A percentile compares a stretch with the other conserved stretches of the same genome.
These are phyloP conservation scores for Paraphoma chrysanthemicola DNA, from an alignment of 2,329 filamentous ascomycete genomes.

Conservation along the genomic window DNA sequence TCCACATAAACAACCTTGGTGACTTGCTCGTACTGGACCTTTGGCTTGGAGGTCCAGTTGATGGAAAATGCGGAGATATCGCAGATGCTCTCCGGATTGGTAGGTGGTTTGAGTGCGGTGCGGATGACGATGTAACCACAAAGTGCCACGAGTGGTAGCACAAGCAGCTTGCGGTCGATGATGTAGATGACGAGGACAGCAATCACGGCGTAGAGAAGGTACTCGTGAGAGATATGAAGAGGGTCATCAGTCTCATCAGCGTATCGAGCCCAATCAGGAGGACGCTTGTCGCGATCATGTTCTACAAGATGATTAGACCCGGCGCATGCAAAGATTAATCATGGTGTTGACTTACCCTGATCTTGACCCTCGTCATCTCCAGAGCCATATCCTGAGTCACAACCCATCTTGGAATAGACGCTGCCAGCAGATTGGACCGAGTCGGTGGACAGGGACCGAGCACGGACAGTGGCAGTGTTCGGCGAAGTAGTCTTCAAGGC, in stretches of 20 bases:
- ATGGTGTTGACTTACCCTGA: neutral
- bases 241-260: neutral
- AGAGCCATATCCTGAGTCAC: neutral
- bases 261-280: neutral
- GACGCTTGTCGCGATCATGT: neutral
- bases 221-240: neutral
- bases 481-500: neutral
- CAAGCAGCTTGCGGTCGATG: neutral
- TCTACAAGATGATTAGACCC: neutral
- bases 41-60: neutral
- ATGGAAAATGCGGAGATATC: neutral
- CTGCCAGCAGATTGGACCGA: neutral
- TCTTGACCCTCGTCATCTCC: neutral
- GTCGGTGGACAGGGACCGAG: neutral
- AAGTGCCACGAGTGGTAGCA: neutral
- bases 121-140: neutral
- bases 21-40: neutral
- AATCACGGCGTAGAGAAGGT: neutral
- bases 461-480: neutral
- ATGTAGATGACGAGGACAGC: neutral
- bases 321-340: neutral
- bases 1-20: neutral
- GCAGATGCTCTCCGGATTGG: neutral
- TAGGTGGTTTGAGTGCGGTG: neutral
- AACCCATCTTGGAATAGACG: neutral